phyloP scores from a whole-genome alignment of 164 flowering plant species.

The Berberis vulgaris region DNA sequence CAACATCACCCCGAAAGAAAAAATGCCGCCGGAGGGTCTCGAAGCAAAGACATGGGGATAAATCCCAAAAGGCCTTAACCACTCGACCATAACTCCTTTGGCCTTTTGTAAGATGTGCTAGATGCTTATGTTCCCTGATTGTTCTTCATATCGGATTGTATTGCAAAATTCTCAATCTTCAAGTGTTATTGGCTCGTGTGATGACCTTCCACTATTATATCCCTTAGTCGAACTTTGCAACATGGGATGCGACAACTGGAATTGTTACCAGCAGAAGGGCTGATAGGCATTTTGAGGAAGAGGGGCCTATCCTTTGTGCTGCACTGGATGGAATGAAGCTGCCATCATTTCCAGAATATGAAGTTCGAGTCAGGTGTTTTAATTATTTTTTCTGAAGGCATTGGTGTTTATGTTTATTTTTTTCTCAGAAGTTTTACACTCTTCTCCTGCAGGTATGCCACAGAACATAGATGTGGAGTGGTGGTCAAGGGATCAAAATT shows the following conservation, averaged over 20 bases:
- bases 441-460: slow-evolving; percentile 53
- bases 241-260: slow-evolving; percentile 72
- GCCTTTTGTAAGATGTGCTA: too few relatives aligned
- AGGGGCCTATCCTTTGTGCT: slow-evolving; percentile 91
- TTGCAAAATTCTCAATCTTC: background rate
- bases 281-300: slow-evolving; percentile 97
- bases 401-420: background rate
- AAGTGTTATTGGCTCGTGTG: background rate
- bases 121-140: too few relatives aligned
- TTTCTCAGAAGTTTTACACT: background rate
- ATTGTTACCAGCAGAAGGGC: slow-evolving; percentile 90
- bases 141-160: background rate
- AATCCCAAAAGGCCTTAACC: too few relatives aligned
- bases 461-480: slow-evolving; percentile 98
- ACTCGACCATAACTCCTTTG: too few relatives aligned
- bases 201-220: slow-evolving; percentile 8
- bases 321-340: slow-evolving; percentile 93
- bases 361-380: slow-evolving; percentile 84
- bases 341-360: slow-evolving; percentile 85
- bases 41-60: too few relatives aligned
- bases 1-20: too few relatives aligned
- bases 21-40: too few relatives aligned
- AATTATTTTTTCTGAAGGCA: too few relatives aligned
- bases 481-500: slow-evolving; percentile 92
- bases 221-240: slow-evolving; percentile 87